Base-by-base conservation (phyloP, 2,329 filamentous ascomycete species). In the Botryotinia narcissicola region DNA sequence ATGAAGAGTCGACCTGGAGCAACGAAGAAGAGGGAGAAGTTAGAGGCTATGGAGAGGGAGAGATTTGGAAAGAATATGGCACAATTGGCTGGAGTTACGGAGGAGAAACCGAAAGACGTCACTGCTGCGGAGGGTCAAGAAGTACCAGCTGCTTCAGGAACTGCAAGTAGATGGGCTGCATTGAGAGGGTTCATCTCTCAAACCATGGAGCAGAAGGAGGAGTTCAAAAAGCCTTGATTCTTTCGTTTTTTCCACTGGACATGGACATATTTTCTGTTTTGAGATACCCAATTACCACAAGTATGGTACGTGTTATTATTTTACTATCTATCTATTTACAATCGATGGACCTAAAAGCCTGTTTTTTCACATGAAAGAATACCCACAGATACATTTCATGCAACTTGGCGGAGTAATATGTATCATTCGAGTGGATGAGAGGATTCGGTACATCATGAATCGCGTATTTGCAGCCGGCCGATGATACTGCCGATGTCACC, bases 201-300 rank as follows among this genome's bases (percentile, higher is more conserved):
- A 60, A 98, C 93, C 1, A 93, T 97, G 90, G 93, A 97, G 83
- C 92, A 93, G 82, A 95, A 95, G 78, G 89, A 92, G 22, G 93
- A 92, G 4, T 97, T 97, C 75, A 76, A 75, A 61, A 77, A 78
- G 74, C 74, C 75, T 59, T 75, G 75, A 73, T 57, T 54, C 3
- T 42, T 25, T 40, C 12, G 18, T 1, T 51, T n/a, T 29, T 67
- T 20, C 22, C 35, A 37, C 57, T 44, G 40, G 59, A 42, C 44
- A 40, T 40, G 32, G 48, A 29, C 42, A 42, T 66, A 29, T 46
- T 59, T 66, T 66, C 35, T 59, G 54, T 44, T 73, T 18, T 66
- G 35, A 73, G 71, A 73, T 73, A 73, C 66, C 71, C 71, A 46
- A 29, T 54, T 72, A 42, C 62, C 62, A 69, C 71, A 60, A 69